Evolutionary conservation across 1,284 basidiomycete species (phyloP).

Genomic region (Apiotrichum montevideense): DNA sequence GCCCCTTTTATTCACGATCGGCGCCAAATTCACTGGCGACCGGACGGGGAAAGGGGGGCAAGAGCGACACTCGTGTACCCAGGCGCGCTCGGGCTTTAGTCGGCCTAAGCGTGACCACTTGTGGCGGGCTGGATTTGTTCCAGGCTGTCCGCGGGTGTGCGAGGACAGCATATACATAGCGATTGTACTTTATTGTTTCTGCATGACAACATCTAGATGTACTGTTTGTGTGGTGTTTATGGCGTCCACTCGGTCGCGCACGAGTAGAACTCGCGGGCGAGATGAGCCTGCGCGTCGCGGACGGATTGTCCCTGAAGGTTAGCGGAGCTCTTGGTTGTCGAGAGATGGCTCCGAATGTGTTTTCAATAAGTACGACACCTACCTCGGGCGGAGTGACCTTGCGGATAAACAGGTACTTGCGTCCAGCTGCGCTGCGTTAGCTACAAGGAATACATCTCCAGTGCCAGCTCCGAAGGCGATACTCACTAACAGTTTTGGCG

Average conservation of each 20-base stretch:
- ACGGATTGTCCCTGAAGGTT: conserved; percentile 54
- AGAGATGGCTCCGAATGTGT: too few relatives aligned
- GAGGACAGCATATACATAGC: conserved; percentile 9
- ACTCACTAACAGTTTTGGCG: conserved; percentile 58
- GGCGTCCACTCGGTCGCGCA: conserved; percentile 67
- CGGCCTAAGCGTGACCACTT: conserved; percentile 13
- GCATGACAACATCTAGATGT: background rate
- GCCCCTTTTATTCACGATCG: conserved; percentile 44
- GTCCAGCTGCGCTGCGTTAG: conserved; percentile 52
- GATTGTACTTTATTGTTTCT: background rate
- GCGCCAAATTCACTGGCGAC: conserved; percentile 34
- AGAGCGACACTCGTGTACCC: conserved; percentile 22
- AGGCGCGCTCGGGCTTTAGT: conserved; percentile 20
- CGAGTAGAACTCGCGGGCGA: conserved; percentile 77
- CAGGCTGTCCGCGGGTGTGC: conserved; percentile 13
- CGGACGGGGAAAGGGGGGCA: conserved; percentile 45
- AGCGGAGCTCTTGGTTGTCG: too few relatives aligned
- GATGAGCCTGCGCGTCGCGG: conserved; percentile 65
- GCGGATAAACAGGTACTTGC: conserved; percentile 77
- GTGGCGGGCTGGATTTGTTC: conserved; percentile 6
- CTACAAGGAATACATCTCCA: background rate
- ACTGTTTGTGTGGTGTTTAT: conserved; percentile 6
- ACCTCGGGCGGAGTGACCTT: conserved; percentile 25
- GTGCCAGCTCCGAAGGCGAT: background rate
- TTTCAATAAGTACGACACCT: background rate